Base-by-base conservation (phyloP, 2,329 filamentous ascomycete genomes). In the Aureobasidium sp. region DNA sequence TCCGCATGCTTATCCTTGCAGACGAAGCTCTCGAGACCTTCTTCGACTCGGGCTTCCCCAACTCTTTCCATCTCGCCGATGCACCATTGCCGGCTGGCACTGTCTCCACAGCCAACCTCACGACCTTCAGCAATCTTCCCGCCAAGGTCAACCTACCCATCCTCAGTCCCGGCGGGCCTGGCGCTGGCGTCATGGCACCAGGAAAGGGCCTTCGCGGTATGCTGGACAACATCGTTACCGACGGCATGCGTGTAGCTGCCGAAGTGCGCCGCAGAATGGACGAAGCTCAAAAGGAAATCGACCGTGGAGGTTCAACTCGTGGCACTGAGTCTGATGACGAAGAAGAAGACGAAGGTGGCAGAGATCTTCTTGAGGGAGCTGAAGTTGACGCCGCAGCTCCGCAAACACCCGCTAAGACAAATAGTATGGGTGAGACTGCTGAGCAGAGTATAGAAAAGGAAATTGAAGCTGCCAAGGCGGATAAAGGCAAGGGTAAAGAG, bases 1-100 rank as follows among this genome's bases (percentile, higher is more conserved):
- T 99, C 82, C 88, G 94, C 66, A 99, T 99, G 94, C 91, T 99
- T 3, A 90, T 99, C 10, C 84, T 99, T 8, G 94, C 94, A 47
- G 94, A 99, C 70, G 94, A 99, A 73, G 83, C 95, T 0, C 84
- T 99, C 6, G 93, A 99, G 70, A 90, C 95, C 67, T 99, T 99
- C 76, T 99, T 99, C 72, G 94, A 99, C 76, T 90, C 90, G 0
- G 95, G 91, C 44, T 97, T 97, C 76, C 91, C 93, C 0, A 86
- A 89, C 57, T 96, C 91, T 1, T 95, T 99, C 83, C 91, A 90
- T 69, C 86, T 97, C 50, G 86, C 90, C 29, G 89, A 95, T 63
- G 77, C 77, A 32, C 78, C 81, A 2, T 72, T 81, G 36, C 74
- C 77, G 41, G 79, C 75, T 7, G 77, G 74, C 8, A 73, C 78